Conservation (phyloP, 805 yeast genomes). For the Teunomyces tritomae region DNA sequence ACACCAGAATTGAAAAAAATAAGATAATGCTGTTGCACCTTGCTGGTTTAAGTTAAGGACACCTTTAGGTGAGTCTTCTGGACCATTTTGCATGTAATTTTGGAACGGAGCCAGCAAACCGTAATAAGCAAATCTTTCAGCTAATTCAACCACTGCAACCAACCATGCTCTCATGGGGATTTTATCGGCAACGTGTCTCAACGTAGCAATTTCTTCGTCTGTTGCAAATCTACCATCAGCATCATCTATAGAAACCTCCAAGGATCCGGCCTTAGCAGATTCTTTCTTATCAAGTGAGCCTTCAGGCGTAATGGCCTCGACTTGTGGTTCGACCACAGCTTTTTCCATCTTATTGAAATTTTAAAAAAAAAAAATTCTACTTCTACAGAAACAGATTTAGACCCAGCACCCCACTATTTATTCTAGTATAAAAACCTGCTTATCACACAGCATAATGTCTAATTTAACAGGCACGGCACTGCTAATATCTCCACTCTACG, state of each 20-base stretch:
- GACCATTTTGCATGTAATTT: slow-evolving; percentile 67
- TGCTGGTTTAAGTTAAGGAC: slow-evolving; percentile 57
- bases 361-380: no score
- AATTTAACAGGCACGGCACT: no score
- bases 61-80: slow-evolving; percentile 42
- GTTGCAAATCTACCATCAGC: slow-evolving; percentile 47
- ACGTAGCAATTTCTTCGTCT: slow-evolving; percentile 49
- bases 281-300: not conserved
- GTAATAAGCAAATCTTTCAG: slow-evolving; percentile 78
- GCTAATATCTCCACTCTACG: no score
- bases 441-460: no score
- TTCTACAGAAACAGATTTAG: no score
- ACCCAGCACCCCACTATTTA: no score
- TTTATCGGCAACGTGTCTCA: slow-evolving; percentile 49
- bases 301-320: not conserved
- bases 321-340: no score
- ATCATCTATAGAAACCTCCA: slow-evolving; percentile 3
- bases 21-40: slow-evolving; percentile 68
- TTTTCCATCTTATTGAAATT: not conserved
- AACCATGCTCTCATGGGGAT: slow-evolving; percentile 56
- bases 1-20: slow-evolving; percentile 78
- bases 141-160: slow-evolving; percentile 68
- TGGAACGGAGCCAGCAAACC: slow-evolving; percentile 74
- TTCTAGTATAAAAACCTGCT: no score
- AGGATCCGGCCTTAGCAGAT: not conserved